Evolutionary conservation across 495 filamentous ascomycete species (phyloP).

Genomic region (Cairneyella variabilis): DNA sequence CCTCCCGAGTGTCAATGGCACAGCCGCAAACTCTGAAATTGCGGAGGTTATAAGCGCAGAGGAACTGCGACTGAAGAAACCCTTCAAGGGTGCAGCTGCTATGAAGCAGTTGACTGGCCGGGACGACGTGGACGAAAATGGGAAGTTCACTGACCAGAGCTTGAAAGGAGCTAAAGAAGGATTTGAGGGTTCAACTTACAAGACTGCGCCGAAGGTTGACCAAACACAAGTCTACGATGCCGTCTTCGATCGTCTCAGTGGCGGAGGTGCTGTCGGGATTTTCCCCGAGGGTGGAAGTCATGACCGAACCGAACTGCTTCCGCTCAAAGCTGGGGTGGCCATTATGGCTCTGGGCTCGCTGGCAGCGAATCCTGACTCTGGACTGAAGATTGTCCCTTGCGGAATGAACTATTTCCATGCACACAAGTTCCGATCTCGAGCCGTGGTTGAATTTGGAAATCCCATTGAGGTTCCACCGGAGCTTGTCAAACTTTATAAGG

Average conservation of each 20-base stretch:
- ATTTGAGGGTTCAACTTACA: conserved; percentile 78
- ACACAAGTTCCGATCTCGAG: conserved; percentile 96
- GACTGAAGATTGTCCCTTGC: conserved; percentile 97
- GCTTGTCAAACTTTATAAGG: conserved; percentile 80
- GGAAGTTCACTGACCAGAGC: conserved; percentile 40
- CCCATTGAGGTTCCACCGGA: conserved; percentile 79
- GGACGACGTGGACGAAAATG: conserved; percentile 59
- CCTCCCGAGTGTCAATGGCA: conserved; percentile 76
- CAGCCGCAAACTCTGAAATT: conserved; percentile 74
- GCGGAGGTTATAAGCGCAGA: conserved; percentile 73
- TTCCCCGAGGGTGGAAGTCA: conserved; percentile 98
- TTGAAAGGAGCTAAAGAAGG: conserved; percentile 50
- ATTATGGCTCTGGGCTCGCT: conserved; percentile 96
- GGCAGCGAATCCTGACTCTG: conserved; percentile 81
- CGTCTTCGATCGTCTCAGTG: conserved; percentile 76
- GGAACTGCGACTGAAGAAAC: conserved; percentile 81
- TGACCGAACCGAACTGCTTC: conserved; percentile 88
- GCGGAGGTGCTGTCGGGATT: conserved; percentile 89
- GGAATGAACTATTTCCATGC: conserved; percentile 99
- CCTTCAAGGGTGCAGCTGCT: conserved; percentile 68
- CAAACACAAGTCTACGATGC: conserved; percentile 91
- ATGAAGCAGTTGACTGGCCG: conserved; percentile 76
- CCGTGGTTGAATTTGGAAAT: conserved; percentile 92
- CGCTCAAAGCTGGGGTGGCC: conserved; percentile 95
- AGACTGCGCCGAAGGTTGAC: conserved; percentile 88